phyloP scores from a whole-genome alignment of 2,329 filamentous ascomycete species.

The Hyphodiscus sp. region DNA sequence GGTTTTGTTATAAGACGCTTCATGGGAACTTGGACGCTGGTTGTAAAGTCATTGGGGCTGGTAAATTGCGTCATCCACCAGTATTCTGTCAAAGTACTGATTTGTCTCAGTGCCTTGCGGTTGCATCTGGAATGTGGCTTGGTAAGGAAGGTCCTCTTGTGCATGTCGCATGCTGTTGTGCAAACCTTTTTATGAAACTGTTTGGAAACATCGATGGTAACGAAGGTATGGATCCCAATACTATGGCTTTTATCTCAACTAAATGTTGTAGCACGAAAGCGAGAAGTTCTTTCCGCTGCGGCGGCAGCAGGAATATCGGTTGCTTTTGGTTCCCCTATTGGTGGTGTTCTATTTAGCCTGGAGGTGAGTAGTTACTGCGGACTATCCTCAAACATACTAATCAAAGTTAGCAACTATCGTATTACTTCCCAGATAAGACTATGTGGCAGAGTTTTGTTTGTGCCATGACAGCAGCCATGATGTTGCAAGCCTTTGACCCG shows the following conservation, averaged over 20 bases:
- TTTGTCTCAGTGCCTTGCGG: conserved; percentile 66
- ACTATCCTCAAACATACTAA: conserved; percentile 8
- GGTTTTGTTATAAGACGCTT: conserved; percentile 90
- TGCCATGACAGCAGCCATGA: conserved; percentile 96
- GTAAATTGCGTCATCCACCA: conserved; percentile 40
- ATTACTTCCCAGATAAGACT: conserved; percentile 97
- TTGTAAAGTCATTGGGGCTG: conserved; percentile 83
- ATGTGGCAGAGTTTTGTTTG: conserved; percentile 99
- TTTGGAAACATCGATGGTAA: conserved; percentile 78
- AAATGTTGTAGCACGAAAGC: conserved; percentile 67
- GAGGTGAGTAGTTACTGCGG: conserved; percentile 47
- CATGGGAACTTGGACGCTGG: conserved; percentile 78
- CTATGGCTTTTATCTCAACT: conserved; percentile 23
- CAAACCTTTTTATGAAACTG: conserved; percentile 87
- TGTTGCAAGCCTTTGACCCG: conserved; percentile 86
- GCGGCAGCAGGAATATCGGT: conserved; percentile 60
- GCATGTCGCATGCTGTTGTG: conserved; percentile 94
- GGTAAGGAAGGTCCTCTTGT: conserved; percentile 95
- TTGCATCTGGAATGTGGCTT: conserved; percentile 91
- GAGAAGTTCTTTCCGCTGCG: conserved; percentile 87
- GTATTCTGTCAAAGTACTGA: conserved; percentile 14
- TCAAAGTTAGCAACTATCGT: conserved; percentile 68
- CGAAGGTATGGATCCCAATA: conserved; percentile 53
- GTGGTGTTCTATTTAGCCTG: conserved; percentile 91
- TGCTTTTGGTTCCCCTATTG: conserved; percentile 64